Base-by-base conservation (phyloP, 257 asterid genomes). In the Primulina tabacum region DNA sequence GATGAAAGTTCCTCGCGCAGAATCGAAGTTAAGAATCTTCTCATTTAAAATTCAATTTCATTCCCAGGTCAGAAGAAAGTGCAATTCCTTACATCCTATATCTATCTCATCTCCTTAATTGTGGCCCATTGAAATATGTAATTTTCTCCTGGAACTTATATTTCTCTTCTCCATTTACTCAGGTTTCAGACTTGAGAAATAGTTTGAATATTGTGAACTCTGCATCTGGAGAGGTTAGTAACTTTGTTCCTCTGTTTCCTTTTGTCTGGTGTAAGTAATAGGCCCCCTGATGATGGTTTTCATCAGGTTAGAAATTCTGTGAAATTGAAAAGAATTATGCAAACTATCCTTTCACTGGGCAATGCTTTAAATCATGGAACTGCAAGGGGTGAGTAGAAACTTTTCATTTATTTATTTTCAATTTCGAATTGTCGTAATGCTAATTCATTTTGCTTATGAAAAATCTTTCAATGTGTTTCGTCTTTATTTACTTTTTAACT, bases 351-450 rank as follows among this genome's bases (percentile, higher is more conserved):
- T 69, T 82, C 90, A 34, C 67, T 92, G 75, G 98, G 96, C 50
- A 92, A 92, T 85, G 95, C 94, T 74, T 84, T 92, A 67, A 92
- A 92, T 83, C 88, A 88, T 24, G 98, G 98, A 79, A 92, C 96
- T 40, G 96, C 96, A 59, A 88, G 95, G 78, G 98, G 97, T 87
- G 37, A 71, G 83, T 75, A 32, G 55, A 30, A 71, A 26, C 6
- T 4, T 50, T 28, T 40, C 35, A 21, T 50, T 62, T 73, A 53
- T 30, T 66, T 63, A 71, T 55, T 29, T 4, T 43, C 3, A 6
- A 11, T 29, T 2, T 43, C 3, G n/a, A 11, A 11, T 12, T 12
- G 1, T 0, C 55, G 64, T 69, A 8, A 32, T 2, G 20, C 11
- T 2, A 26, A 59, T 65, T 57, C 33, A 60, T 35, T 26, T 55